Percentiles rank a stretch among this genome's conserved stretches.
Evolutionary conservation across 2,329 filamentous ascomycete genomes (phyloP).

Genomic region (Alternaria atra): DNA sequence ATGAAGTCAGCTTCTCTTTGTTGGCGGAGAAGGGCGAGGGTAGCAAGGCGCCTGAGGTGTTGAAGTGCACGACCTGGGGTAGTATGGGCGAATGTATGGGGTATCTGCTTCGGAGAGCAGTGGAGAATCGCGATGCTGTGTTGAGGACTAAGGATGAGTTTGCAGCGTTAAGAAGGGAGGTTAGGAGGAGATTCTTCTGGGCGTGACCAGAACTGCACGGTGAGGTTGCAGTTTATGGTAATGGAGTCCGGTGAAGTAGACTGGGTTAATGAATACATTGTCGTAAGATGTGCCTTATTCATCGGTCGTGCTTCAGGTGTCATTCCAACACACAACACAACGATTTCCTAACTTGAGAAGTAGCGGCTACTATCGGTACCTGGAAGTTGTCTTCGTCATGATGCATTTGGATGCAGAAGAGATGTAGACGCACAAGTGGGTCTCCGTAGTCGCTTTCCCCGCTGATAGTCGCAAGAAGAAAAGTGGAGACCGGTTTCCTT

Average conservation of each 20-base stretch:
- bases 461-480: not conserved
- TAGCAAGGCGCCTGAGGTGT: slow-evolving; percentile 57
- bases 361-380: not conserved
- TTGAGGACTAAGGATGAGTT: slow-evolving; percentile 53
- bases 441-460: slow-evolving; percentile 14
- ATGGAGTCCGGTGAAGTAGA: not conserved
- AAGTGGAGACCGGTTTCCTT: slow-evolving; percentile 1
- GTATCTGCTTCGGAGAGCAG: slow-evolving; percentile 68
- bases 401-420: not conserved
- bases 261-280: not conserved
- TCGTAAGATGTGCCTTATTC: not conserved
- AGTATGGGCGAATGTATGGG: slow-evolving; percentile 77
- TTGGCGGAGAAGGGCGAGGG: slow-evolving; percentile 32
- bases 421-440: slow-evolving; percentile 5
- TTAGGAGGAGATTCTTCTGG: slow-evolving; percentile 32
- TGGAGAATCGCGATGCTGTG: slow-evolving; percentile 69
- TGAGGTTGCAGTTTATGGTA: no score
- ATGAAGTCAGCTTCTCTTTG: slow-evolving; percentile 75
- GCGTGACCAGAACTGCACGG: not conserved
- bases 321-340: not conserved
- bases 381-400: not conserved
- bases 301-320: not conserved
- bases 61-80: slow-evolving; percentile 68
- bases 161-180: slow-evolving; percentile 36
- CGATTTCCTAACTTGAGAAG: not conserved